Conservation (phyloP, 2,329 filamentous ascomycete species). For the Alternaria dauci region DNA sequence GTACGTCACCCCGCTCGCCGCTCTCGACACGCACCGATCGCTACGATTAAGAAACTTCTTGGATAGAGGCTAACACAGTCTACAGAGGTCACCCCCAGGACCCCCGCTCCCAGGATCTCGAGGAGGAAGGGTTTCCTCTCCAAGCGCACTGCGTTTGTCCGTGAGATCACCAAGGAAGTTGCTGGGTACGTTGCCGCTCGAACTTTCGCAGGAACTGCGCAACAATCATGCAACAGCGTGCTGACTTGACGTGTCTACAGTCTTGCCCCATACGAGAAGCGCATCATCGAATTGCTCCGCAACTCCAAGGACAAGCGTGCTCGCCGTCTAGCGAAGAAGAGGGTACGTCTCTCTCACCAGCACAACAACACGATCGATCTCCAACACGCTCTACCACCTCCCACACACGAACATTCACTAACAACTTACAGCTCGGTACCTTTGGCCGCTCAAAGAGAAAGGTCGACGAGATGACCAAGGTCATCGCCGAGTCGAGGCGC, state of each 20-base stretch:
- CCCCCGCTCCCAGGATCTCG: conserved; percentile 60
- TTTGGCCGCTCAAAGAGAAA: conserved; percentile 99
- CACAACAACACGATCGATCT: conserved; percentile 4
- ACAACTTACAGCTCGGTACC: conserved; percentile 79
- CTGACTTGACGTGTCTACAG: conserved; percentile 25
- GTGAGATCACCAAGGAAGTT: conserved; percentile 98
- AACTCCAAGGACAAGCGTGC: conserved; percentile 99
- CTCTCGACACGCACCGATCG: conserved; percentile 20
- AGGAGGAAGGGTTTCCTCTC: conserved; percentile 94
- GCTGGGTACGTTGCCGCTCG: conserved; percentile 73
- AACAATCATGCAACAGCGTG: not conserved
- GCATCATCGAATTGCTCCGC: conserved; percentile 97
- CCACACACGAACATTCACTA: conserved; percentile 31
- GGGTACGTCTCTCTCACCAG: conserved; percentile 67
- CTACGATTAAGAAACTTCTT: conserved; percentile 17
- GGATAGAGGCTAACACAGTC: conserved; percentile 35
- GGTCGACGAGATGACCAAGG: conserved; percentile 98
- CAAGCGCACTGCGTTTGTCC: conserved; percentile 96
- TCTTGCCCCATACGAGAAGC: conserved; percentile 76
- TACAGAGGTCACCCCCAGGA: conserved; percentile 61
- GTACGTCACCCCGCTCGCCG: conserved; percentile 60
- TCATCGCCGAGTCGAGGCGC: conserved; percentile 95
- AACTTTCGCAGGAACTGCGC: conserved; percentile 3
- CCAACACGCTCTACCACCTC: not conserved
- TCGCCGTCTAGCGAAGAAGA: conserved; percentile 99